phyloP scores from a whole-genome alignment of 2,329 filamentous ascomycete species.

The Xylaria sp. region DNA sequence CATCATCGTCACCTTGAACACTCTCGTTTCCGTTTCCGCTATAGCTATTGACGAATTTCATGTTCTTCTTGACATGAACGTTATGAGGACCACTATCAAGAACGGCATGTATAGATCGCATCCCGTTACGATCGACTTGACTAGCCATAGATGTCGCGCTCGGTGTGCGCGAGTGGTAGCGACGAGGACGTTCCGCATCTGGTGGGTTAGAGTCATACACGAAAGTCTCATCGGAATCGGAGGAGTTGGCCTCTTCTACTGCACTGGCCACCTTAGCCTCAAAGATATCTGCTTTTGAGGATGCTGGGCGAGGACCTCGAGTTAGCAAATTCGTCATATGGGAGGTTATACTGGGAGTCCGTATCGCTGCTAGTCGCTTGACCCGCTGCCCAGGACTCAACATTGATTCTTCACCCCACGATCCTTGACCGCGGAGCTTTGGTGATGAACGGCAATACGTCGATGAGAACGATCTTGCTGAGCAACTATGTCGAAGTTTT shows the following conservation, averaged over 20 bases:
- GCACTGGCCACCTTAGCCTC: conserved; percentile 96
- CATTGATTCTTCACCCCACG: conserved; percentile 48
- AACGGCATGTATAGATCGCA: conserved; percentile 74
- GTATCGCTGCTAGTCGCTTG: conserved; percentile 43
- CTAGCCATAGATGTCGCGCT: conserved; percentile 88
- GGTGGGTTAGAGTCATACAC: conserved; percentile 98
- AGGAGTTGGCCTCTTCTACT: conserved; percentile 94
- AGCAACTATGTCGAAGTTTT: conserved; percentile 56
- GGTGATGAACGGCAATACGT: conserved; percentile 51
- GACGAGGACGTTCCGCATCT: conserved; percentile 71
- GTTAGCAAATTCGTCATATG: conserved; percentile 60
- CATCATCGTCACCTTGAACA: conserved; percentile 73
- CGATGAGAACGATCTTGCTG: conserved; percentile 51
- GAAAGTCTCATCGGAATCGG: conserved; percentile 97
- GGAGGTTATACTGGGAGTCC: conserved; percentile 51
- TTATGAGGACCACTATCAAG: conserved; percentile 67
- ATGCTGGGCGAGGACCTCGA: conserved; percentile 66
- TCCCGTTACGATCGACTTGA: conserved; percentile 69
- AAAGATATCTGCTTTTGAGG: conserved; percentile 97
- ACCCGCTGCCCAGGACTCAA: conserved; percentile 41
- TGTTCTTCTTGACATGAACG: conserved; percentile 83
- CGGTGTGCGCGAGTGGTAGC: conserved; percentile 93
- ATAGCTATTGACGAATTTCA: conserved; percentile 93
- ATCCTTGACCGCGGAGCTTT: conserved; percentile 51
- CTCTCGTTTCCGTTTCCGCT: conserved; percentile 67